Evolutionary conservation across 139 green algal species (phyloP), one percentile per base, ranked within the genome.

Genomic region (Chlorella sp.): DNA sequence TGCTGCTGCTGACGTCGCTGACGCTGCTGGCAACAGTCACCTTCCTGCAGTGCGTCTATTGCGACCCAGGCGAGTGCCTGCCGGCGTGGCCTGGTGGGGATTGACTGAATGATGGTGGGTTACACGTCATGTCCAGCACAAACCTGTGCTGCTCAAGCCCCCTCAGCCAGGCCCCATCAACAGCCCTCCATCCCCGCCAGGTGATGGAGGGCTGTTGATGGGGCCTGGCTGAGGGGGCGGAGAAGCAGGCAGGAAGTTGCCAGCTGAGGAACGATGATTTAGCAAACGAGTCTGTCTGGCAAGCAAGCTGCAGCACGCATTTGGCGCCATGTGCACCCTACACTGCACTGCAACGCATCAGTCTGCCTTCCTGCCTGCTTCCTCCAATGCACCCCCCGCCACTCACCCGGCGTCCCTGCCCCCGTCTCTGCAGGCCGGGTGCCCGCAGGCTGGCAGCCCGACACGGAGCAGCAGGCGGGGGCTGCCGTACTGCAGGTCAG

Each of bases 1-100:
- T 96, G 77, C 32, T 87, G 24, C 37, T 93, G 9, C 86, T 98
- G 1, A 92, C 93, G 7, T 39, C 87, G 3, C 93, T 86, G 7
- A 94, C 93, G 0, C 64, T 34, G 4, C 64, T 88, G 83, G 83
- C 64, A 24, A 34, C 26, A 19, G 37, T 39, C 26, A 28, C 40
- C 26, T 88, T 80, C 64, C 83, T 88, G 37, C 64, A 88, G 66
- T 88, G 83, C 37, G 34, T 88, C 0, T 88, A 66, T 21, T 82
- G 87, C 32, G 95, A 97, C 75, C 93, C 94, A 34, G 95, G 95
- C 37, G 26, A 11, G 61, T 71, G 64, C 7, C 48, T 16, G 48
- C 48, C 5, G 9, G 48, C 48, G 9, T 57, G 48, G 48, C 48
- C 48, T 57, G n/a, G n/a, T n/a, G n/a, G n/a, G n/a, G n/a, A n/a